These are phyloP conservation scores for Alternaria postmessia DNA, from an alignment of 2,329 filamentous ascomycete species.

Conservation along the genomic window DNA sequence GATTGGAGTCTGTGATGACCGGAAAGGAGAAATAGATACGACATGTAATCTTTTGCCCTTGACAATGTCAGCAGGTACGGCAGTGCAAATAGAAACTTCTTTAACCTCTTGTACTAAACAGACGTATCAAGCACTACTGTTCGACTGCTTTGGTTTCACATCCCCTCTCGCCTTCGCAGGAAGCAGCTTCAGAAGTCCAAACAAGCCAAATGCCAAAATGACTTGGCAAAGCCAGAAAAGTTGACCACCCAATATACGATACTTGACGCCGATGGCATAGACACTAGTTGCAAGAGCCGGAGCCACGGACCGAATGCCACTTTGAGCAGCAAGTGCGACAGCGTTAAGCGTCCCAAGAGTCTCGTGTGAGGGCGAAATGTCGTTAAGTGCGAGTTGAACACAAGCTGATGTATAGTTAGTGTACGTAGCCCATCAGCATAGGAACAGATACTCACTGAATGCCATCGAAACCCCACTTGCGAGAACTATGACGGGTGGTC, in stretches of 20 bases:
- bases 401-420: constrained; percentile 53
- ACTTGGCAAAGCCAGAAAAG: constrained; percentile 69
- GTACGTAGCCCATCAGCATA: not conserved
- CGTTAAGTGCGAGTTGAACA: constrained; percentile 77
- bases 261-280: constrained; percentile 71
- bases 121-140: not conserved
- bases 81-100: accelerated
- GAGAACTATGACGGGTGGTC: constrained; percentile 25
- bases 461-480: constrained; percentile 14
- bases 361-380: constrained; percentile 70
- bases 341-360: constrained; percentile 77
- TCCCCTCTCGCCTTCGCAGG: constrained; percentile 37
- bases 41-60: not conserved
- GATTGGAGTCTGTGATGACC: not conserved
- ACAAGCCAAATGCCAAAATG: constrained; percentile 28
- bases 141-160: not conserved
- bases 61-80: no score
- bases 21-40: not conserved
- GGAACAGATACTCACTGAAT: constrained; percentile 57
- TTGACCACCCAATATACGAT: constrained; percentile 70
- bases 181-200: constrained; percentile 26
- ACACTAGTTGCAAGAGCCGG: constrained; percentile 72
- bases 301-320: constrained; percentile 69
- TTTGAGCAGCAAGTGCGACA: constrained; percentile 67
- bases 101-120: not conserved